A percentile compares a stretch with the other conserved stretches of the same genome.
These are phyloP conservation scores for Aspergillus baeticus DNA, from an alignment of 495 filamentous ascomycete species.

Conservation along the genomic window DNA sequence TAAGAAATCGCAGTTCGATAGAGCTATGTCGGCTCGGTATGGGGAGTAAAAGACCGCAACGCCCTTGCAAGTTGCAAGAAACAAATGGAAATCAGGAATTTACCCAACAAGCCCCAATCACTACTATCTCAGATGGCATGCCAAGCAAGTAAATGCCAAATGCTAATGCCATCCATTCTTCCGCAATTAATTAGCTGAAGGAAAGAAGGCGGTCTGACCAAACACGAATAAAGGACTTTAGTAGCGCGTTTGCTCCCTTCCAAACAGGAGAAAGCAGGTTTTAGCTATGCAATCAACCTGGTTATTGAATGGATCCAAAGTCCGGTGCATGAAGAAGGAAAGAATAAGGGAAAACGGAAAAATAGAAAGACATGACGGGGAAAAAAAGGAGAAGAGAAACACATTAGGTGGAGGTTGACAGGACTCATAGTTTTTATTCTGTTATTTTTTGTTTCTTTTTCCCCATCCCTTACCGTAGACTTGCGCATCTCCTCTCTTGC, in stretches of 20 bases:
- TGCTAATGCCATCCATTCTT: not conserved
- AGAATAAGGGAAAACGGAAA: not conserved
- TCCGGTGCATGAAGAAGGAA: not conserved
- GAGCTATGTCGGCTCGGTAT: not conserved
- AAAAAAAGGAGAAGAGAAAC: slow-evolving; percentile 5
- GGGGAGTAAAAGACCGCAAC: not conserved
- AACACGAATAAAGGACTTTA: not conserved
- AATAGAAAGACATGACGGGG: not conserved
- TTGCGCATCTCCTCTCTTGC: too few species aligned
- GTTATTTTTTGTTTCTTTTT: not conserved
- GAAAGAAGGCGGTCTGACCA: not conserved
- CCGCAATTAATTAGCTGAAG: not conserved
- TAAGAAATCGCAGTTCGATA: not conserved
- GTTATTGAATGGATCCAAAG: not conserved
- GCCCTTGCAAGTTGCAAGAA: not conserved
- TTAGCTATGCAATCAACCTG: not conserved
- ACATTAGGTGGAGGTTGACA: not conserved
- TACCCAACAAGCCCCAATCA: not conserved
- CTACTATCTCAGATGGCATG: not conserved
- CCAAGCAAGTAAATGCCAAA: not conserved
- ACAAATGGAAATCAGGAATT: not conserved
- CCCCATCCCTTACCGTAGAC: not conserved
- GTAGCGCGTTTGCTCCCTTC: not conserved
- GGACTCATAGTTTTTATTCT: not conserved
- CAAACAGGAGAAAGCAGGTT: not conserved